phyloP scores from a whole-genome alignment of 495 filamentous ascomycete species.

The Penicillium pancosmium region DNA sequence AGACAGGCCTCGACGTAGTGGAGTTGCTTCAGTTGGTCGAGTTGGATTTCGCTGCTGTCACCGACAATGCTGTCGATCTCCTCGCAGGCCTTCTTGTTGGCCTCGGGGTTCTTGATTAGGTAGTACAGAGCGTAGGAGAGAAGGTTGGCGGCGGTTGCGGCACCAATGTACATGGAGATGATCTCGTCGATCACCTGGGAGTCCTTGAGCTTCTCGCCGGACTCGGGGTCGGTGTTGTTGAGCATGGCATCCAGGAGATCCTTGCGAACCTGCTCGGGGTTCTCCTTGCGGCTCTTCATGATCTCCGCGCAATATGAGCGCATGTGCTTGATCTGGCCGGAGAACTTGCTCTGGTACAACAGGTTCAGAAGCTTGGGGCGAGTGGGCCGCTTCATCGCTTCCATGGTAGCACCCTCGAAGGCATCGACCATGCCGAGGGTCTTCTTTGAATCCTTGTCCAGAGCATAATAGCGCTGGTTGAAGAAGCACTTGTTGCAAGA shows the following conservation, averaged over 20 bases:
- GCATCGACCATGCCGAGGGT: constrained; percentile 37
- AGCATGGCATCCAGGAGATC: constrained; percentile 75
- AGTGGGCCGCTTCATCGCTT: constrained; percentile 43
- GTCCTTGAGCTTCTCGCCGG: constrained; percentile 62
- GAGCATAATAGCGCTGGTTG: constrained; percentile 40
- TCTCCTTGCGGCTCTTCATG: constrained; percentile 53
- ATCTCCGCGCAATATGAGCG: constrained; percentile 62
- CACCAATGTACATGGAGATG: constrained; percentile 52
- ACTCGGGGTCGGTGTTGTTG: constrained; percentile 65
- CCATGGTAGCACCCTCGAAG: constrained; percentile 44
- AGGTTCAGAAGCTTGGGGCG: constrained; percentile 45
- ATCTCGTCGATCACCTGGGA: constrained; percentile 69
- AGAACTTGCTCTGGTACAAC: constrained; percentile 52
- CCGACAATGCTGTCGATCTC: constrained; percentile 48
- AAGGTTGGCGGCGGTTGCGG: constrained; percentile 47
- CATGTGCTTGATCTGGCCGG: constrained; percentile 58
- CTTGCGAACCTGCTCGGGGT: constrained; percentile 52
- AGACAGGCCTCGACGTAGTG: constrained; percentile 68
- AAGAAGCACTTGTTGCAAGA: constrained; percentile 68
- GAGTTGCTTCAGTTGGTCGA: constrained; percentile 65
- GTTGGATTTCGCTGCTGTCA: constrained; percentile 29
- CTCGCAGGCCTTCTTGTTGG: constrained; percentile 37
- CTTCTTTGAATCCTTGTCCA: constrained; percentile 23
- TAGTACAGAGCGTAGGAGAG: constrained; percentile 50
- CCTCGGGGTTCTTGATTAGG: constrained; percentile 41